Conservation (phyloP, 2,329 filamentous ascomycete species). For the Fusarium miscanthi region DNA sequence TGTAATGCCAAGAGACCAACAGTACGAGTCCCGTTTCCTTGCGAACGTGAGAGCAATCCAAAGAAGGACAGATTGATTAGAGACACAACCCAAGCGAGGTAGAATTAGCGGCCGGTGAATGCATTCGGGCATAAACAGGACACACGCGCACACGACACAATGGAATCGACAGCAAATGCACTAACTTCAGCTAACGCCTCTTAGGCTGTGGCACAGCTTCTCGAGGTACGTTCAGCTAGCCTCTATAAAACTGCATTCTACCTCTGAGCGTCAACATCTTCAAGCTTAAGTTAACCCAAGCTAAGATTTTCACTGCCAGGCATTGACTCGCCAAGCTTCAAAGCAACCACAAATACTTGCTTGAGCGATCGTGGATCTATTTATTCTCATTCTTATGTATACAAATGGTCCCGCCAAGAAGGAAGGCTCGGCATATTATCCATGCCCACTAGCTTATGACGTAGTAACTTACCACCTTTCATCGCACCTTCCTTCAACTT, state of each 20-base stretch:
- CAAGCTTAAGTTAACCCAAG: slow-evolving; percentile 12
- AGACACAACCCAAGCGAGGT: neutral
- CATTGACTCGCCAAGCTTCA: slow-evolving; percentile 29
- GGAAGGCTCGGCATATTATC: slow-evolving; percentile 39
- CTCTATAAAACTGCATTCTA: neutral
- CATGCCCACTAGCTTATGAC: slow-evolving; percentile 37
- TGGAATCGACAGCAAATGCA: neutral
- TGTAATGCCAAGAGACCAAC: slow-evolving; percentile 17
- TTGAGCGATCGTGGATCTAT: slow-evolving; percentile 19
- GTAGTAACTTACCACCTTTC: slow-evolving; percentile 38
- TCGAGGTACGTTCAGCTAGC: neutral
- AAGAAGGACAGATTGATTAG: neutral
- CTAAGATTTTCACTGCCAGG: slow-evolving; percentile 13
- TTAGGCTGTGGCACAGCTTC: slow-evolving; percentile 7
- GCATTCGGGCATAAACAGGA: slow-evolving; percentile 6
- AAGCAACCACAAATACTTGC: slow-evolving; percentile 18
- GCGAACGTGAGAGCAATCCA: neutral
- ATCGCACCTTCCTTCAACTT: slow-evolving; percentile 12
- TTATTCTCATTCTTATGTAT: slow-evolving; percentile 4
- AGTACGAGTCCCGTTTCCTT: slow-evolving; percentile 3
- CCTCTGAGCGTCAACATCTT: neutral
- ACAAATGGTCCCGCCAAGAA: slow-evolving; percentile 37
- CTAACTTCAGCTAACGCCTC: slow-evolving; percentile 23
- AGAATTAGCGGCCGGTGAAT: neutral
- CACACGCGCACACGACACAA: neutral